Evolutionary conservation across 2,329 filamentous ascomycete genomes (phyloP), one percentile per base, ranked within the genome.

Genomic region (Teratosphaeriaceae sp.): DNA sequence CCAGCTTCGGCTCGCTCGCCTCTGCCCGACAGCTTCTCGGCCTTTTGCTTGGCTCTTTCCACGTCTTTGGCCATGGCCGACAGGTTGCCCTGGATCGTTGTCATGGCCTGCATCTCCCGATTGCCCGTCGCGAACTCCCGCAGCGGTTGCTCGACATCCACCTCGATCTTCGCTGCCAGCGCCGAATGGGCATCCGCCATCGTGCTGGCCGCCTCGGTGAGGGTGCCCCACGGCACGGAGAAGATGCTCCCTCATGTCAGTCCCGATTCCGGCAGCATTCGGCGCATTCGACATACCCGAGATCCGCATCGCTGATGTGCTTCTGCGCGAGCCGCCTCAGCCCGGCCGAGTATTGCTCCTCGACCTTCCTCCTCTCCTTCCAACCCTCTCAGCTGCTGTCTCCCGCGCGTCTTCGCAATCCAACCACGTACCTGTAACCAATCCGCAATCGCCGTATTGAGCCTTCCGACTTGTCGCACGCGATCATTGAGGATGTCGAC

Each of bases 381-480:
- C 29, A 40, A 45, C 44, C 48, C 34, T 44, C 21, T 36, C 47
- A 43, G 40, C 29, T 9, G 20, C 23, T 15, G 15, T 19, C 41
- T 36, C 38, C 42, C 20, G 27, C 22, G 43, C 34, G 29, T 22
- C 30, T n/a, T n/a, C n/a, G n/a, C n/a, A 20, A 20, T 29, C 20
- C 18, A 21, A 18, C n/a, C 18, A 31, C 56, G 67, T 80, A 95
- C 89, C 82, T 90, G 85, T 49, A 98, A 77, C 88, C 90, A 98
- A 69, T 97, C 90, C 65, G 90, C 90, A 59, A 98, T 87, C 63
- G 96, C 88, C 55, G 74, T 69, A 67, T 98, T 96, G 69, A 94
- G 71, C 65, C 83, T 88, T 58, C 78, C 79, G 62, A 97, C 90
- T 66, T 88, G 79, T 66, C 85, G 85, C 56, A 97, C 79, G 59